These are phyloP conservation scores for Alternaria ethzedia DNA, from an alignment of 2,329 filamentous ascomycete genomes.

Conservation along the genomic window DNA sequence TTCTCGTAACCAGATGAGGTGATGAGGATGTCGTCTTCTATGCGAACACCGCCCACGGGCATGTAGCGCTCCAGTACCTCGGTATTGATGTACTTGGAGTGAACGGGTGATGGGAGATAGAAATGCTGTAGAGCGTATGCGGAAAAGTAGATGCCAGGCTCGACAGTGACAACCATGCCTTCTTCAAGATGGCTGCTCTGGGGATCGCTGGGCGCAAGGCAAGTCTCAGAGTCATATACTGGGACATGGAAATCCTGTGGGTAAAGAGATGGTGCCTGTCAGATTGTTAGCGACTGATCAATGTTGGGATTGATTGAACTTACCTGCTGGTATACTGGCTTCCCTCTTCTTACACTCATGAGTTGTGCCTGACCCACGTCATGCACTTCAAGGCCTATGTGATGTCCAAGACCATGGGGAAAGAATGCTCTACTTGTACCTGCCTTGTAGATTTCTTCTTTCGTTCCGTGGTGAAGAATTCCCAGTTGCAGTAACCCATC, in stretches of 20 bases:
- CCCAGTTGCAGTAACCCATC: conserved; percentile 74
- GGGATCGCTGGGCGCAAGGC: conserved; percentile 40
- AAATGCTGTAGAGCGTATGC: conserved; percentile 80
- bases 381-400: conserved; percentile 91
- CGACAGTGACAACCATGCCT: conserved; percentile 64
- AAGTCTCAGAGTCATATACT: conserved; percentile 39
- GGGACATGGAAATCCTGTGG: conserved; percentile 41
- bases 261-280: conserved; percentile 37
- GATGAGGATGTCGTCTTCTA: conserved; percentile 76
- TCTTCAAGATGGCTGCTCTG: conserved; percentile 53
- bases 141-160: conserved; percentile 79
- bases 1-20: conserved; percentile 74
- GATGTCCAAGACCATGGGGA: conserved; percentile 89
- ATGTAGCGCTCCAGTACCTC: conserved; percentile 79
- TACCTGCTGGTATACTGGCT: conserved; percentile 34
- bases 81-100: conserved; percentile 78
- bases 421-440: conserved; percentile 90
- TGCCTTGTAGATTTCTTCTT: conserved; percentile 74
- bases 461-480: conserved; percentile 69
- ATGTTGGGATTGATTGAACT: not conserved
- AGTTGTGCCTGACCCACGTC: conserved; percentile 59
- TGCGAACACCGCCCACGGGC: conserved; percentile 78
- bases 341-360: conserved; percentile 39
- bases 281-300: conserved; percentile 12
- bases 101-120: conserved; percentile 73